Evolutionary conservation across 768 basidiomycete species (phyloP).

Genomic region (Peribolospora baueri): DNA sequence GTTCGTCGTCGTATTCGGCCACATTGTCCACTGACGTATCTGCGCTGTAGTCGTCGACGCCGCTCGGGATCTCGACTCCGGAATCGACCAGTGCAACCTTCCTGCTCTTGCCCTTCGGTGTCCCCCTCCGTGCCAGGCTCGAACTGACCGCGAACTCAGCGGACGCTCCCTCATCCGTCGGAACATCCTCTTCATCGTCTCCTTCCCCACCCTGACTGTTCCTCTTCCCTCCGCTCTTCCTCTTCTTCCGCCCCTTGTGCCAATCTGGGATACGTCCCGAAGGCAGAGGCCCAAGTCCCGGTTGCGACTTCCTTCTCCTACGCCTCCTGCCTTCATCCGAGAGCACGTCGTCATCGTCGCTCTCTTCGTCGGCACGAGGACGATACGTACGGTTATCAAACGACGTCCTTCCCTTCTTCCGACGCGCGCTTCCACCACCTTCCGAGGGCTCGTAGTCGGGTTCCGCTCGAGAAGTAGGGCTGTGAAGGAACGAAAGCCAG

Average conservation of each 20-base stretch:
- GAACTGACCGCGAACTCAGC: not conserved
- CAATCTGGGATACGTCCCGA: slow-evolving; percentile 1
- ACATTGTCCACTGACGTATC: not conserved
- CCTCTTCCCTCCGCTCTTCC: not conserved
- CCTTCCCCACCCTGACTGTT: not conserved
- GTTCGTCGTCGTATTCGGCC: not conserved
- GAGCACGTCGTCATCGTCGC: not conserved
- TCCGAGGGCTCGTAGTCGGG: slow-evolving; percentile 2
- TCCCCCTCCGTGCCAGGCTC: not conserved
- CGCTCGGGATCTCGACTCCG: slow-evolving; percentile 3
- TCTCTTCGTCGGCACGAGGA: too few relatives aligned
- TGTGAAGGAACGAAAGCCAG: not conserved
- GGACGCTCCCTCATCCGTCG: not conserved
- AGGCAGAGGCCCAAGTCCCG: slow-evolving; percentile 4
- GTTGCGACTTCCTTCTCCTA: slow-evolving; percentile 6
- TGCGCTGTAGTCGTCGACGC: not conserved
- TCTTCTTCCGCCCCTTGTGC: slow-evolving; percentile 7
- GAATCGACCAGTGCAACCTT: not conserved
- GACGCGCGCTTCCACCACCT: not conserved
- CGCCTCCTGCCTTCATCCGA: not conserved
- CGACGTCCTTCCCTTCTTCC: not conserved
- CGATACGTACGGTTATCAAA: too few relatives aligned
- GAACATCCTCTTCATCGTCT: not conserved
- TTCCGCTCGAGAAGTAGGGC: not conserved
- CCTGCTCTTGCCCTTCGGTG: not conserved